phyloP scores from a whole-genome alignment of 2,329 filamentous ascomycete species.

The Hymenoscyphus salicellus region DNA sequence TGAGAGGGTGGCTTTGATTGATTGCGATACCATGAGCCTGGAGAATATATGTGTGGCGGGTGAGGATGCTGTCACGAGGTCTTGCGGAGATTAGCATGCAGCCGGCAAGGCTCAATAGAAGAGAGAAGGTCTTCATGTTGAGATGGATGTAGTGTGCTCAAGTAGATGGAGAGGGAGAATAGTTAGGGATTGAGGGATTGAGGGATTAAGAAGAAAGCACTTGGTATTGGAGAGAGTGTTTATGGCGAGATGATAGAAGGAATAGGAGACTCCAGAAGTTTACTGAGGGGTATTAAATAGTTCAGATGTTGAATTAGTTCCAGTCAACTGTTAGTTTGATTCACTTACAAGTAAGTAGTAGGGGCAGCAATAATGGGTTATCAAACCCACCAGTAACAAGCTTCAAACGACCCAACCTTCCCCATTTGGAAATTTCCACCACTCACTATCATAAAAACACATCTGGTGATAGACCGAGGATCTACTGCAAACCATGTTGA shows the following conservation, averaged over 20 bases:
- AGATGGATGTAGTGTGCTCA: not conserved
- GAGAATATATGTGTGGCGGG: not conserved
- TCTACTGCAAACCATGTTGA: too few species aligned
- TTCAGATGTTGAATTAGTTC: not conserved
- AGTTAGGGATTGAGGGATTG: not conserved
- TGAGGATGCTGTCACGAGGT: not conserved
- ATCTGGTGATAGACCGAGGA: too few species aligned
- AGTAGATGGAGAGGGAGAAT: not conserved
- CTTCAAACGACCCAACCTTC: too few species aligned
- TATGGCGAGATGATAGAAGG: not conserved
- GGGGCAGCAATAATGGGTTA: too few species aligned
- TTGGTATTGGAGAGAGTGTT: not conserved
- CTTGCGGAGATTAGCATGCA: not conserved
- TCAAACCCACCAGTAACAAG: too few species aligned
- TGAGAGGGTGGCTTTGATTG: not conserved
- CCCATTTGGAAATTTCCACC: too few species aligned
- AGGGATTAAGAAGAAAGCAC: not conserved
- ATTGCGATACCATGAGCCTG: too few species aligned
- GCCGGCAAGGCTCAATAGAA: not conserved
- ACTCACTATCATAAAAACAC: too few species aligned
- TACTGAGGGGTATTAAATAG: not conserved
- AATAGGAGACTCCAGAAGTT: not conserved
- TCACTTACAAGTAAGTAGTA: not conserved
- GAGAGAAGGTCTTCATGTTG: not conserved
- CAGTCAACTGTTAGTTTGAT: not conserved